Conservation (phyloP, 176 grass and related monocot species). For the Poa annua region DNA sequence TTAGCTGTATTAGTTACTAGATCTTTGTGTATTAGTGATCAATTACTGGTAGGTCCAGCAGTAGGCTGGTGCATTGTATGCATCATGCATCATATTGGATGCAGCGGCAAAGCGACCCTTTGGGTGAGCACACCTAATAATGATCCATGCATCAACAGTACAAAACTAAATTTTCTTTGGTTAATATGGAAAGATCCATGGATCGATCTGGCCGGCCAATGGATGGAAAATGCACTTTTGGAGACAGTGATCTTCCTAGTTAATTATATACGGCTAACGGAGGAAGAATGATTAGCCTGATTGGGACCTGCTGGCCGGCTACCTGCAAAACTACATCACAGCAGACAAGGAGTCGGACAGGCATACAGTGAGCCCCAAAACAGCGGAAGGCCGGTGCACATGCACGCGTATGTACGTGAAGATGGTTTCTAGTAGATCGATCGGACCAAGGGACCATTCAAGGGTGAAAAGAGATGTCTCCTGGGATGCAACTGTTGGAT, state of each 20-base stretch:
- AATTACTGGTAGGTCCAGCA: too few relatives aligned
- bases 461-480: not conserved
- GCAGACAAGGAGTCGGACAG: constrained; percentile 28
- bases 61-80: too few relatives aligned
- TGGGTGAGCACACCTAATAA: constrained; percentile 12
- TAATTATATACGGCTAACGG: not conserved
- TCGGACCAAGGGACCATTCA: constrained; percentile 20
- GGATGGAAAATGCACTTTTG: not conserved
- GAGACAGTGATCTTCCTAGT: not conserved
- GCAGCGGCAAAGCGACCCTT: constrained; percentile 13
- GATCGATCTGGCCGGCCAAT: not conserved
- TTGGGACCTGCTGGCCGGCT: constrained; percentile 23
- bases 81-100: too few relatives aligned
- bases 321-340: constrained; percentile 23
- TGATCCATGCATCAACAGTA: constrained; percentile 12
- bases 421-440: not conserved
- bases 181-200: not conserved
- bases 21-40: too few relatives aligned
- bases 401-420: not conserved
- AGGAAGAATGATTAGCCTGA: constrained; percentile 32
- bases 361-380: not conserved
- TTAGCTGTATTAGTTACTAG: too few relatives aligned
- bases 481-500: not conserved
- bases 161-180: not conserved
- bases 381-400: constrained; percentile 22